Conservation (phyloP, 305 asterid genomes). For the Euphrasia arctica region DNA sequence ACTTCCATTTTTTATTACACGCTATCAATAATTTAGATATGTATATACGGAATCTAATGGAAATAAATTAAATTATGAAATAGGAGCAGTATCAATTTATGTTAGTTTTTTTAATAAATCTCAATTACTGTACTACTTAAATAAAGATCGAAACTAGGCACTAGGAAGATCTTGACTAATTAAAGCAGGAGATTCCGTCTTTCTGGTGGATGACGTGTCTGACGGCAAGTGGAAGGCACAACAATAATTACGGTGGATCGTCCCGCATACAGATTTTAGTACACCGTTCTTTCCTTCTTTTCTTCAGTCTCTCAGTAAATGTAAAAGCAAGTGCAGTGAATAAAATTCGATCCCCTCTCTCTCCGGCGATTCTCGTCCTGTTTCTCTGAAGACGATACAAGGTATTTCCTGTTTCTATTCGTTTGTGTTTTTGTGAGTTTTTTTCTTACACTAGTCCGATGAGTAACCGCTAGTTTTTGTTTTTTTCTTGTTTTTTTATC, state of each 20-base stretch:
- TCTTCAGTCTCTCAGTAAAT: slow-evolving; percentile 21
- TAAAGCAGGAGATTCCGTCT: no score
- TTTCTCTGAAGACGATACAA: slow-evolving; percentile 23
- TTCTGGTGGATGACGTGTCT: no score
- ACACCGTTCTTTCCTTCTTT: slow-evolving; percentile 25
- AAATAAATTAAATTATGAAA: no score
- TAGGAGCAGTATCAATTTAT: no score
- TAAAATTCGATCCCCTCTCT: not conserved
- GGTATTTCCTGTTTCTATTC: slow-evolving; percentile 23
- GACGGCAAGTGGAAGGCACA: not conserved
- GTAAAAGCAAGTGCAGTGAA: not conserved
- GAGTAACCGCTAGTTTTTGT: not conserved
- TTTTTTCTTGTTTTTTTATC: not conserved
- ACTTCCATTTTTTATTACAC: no score
- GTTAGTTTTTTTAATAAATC: no score
- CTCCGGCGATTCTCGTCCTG: slow-evolving; percentile 17
- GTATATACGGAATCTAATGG: no score
- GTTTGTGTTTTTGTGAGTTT: not conserved
- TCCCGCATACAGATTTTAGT: slow-evolving; percentile 30
- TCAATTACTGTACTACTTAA: no score
- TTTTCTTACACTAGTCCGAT: not conserved
- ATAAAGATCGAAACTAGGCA: no score
- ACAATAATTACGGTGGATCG: slow-evolving; percentile 29
- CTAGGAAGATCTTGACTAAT: no score
- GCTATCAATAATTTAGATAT: no score